Evolutionary conservation across 2,329 filamentous ascomycete species (phyloP).

Genomic region (Stagonosporopsis tanaceti): DNA sequence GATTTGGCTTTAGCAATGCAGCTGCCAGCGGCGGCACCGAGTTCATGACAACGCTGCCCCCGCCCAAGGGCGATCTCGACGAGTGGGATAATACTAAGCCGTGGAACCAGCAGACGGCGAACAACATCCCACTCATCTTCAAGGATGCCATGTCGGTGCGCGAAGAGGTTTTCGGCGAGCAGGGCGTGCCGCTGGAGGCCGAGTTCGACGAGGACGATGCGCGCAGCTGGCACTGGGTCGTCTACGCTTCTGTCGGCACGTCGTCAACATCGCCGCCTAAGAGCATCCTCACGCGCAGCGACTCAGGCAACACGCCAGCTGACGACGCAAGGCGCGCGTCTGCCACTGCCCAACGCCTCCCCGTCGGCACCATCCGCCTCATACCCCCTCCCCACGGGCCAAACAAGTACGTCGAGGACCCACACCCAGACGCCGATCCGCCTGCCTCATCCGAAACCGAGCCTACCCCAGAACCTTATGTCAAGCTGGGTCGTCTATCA

Average conservation of each 20-base stretch:
- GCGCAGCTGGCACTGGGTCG: conserved; percentile 84
- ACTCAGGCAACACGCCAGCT: conserved; percentile 51
- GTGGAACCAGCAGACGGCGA: conserved; percentile 42
- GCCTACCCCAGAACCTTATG: conserved; percentile 75
- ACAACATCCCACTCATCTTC: conserved; percentile 54
- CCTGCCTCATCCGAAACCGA: conserved; percentile 45
- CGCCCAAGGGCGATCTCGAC: conserved; percentile 45
- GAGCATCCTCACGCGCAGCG: conserved; percentile 54
- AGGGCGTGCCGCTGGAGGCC: conserved; percentile 65
- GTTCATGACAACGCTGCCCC: conserved; percentile 50
- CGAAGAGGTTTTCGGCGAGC: conserved; percentile 66
- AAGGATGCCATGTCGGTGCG: conserved; percentile 66
- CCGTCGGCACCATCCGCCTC: conserved; percentile 79
- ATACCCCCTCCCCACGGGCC: conserved; percentile 80
- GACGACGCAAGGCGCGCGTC: conserved; percentile 47
- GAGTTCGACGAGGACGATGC: conserved; percentile 85
- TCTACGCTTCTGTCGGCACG: conserved; percentile 72
- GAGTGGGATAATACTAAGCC: conserved; percentile 49
- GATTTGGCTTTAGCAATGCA: conserved; percentile 31
- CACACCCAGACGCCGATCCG: conserved; percentile 41
- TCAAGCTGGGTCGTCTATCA: conserved; percentile 82
- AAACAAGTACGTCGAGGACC: conserved; percentile 61
- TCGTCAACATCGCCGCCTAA: conserved; percentile 44
- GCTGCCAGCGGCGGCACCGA: conserved; percentile 44
- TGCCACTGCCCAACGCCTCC: conserved; percentile 54